A percentile compares a stretch with the other conserved stretches of the same genome.
Evolutionary conservation across 495 filamentous ascomycete species (phyloP).

Genomic region (Aspergillus avenaceus): DNA sequence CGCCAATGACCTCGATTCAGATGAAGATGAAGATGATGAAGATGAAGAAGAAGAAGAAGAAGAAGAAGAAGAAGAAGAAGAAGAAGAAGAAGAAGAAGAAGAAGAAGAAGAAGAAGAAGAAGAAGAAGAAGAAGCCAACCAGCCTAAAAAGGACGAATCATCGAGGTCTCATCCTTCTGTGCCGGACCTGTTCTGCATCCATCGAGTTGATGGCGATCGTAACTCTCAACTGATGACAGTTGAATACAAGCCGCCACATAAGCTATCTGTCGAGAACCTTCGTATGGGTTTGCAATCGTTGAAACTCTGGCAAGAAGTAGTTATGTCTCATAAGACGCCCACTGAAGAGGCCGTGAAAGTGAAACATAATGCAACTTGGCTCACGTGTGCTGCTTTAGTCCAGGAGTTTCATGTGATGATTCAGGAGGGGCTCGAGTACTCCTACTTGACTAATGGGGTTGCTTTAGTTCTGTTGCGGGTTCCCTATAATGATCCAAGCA

Average conservation of each 20-base stretch:
- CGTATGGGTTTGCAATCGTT: slow-evolving; percentile 24
- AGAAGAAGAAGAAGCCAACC: too few relatives aligned
- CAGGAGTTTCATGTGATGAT: slow-evolving; percentile 24
- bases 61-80: too few relatives aligned
- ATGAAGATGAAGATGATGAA: neutral
- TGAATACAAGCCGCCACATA: slow-evolving; percentile 36
- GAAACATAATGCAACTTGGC: slow-evolving; percentile 17
- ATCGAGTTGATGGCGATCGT: slow-evolving; percentile 16
- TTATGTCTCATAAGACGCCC: slow-evolving; percentile 12
- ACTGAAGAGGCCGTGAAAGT: slow-evolving; percentile 15
- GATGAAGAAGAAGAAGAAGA: too few relatives aligned
- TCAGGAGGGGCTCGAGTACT: slow-evolving; percentile 27
- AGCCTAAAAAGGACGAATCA: neutral
- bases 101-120: too few relatives aligned
- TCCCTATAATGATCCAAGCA: slow-evolving; percentile 26
- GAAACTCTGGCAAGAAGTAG: slow-evolving; percentile 20
- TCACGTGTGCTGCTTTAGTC: slow-evolving; percentile 10
- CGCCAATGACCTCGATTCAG: slow-evolving; percentile 20
- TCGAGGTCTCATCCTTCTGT: slow-evolving; percentile 6
- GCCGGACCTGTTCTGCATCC: slow-evolving; percentile 25
- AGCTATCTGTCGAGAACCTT: slow-evolving; percentile 28
- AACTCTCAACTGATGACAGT: slow-evolving; percentile 24
- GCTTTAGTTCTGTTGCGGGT: slow-evolving; percentile 28
- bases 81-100: too few relatives aligned
- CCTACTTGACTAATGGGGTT: slow-evolving; percentile 27